Percentiles rank a stretch among this genome's conserved stretches.
These are phyloP conservation scores for Plasmodium vivax DNA, from an alignment of 169 alveolate genomes.

Conservation along the genomic window DNA sequence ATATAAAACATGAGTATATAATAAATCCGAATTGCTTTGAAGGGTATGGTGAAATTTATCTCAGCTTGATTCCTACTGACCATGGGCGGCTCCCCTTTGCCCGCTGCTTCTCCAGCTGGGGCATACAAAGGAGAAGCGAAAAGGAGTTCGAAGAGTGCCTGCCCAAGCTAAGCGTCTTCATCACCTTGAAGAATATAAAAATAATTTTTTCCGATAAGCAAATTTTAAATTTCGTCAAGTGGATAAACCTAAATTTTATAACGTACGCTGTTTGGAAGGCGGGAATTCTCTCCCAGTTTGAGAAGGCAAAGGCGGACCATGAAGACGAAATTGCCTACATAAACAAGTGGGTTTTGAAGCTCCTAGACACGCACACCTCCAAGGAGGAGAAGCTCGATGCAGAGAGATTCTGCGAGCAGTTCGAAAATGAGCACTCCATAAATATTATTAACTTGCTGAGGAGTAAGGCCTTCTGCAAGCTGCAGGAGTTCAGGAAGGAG, in stretches of 20 bases:
- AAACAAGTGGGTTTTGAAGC: conserved; percentile 68
- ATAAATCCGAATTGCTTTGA: conserved; percentile 65
- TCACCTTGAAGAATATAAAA: conserved; percentile 69
- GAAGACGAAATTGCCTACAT: conserved; percentile 69
- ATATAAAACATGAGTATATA: conserved; percentile 71
- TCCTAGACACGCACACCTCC: conserved; percentile 44
- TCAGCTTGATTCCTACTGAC: conserved; percentile 74
- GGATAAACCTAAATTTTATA: conserved; percentile 49
- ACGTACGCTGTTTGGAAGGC: conserved; percentile 61
- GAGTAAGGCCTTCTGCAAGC: conserved; percentile 68
- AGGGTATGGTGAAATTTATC: conserved; percentile 71
- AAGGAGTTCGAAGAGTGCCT: conserved; percentile 73
- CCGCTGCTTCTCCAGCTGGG: conserved; percentile 75
- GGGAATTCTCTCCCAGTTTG: conserved; percentile 69
- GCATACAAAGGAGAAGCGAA: conserved; percentile 64
- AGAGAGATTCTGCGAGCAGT: conserved; percentile 51
- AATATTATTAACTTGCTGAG: conserved; percentile 64
- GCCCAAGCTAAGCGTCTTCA: conserved; percentile 61
- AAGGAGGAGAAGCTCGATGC: conserved; percentile 71
- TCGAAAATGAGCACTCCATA: conserved; percentile 65
- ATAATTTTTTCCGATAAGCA: conserved; percentile 71
- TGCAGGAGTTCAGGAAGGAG: conserved; percentile 64
- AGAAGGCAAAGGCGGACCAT: conserved; percentile 42
- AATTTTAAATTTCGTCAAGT: conserved; percentile 52
- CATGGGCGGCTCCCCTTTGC: conserved; percentile 74